phyloP scores from a whole-genome alignment of 2,329 filamentous ascomycete genomes.

The Paecilomyces dactylethromorphus region DNA sequence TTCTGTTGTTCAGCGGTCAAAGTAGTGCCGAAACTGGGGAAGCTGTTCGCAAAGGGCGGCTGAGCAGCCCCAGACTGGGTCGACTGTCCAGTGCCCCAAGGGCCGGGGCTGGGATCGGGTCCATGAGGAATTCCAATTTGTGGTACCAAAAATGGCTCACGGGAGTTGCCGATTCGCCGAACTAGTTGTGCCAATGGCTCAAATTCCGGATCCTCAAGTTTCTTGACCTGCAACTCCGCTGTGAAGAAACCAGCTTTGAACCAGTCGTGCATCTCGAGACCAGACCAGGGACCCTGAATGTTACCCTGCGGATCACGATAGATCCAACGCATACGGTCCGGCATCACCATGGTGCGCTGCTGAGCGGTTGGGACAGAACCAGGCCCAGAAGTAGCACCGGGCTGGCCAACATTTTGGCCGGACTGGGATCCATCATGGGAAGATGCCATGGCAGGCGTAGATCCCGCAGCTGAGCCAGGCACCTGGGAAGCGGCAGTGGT shows the following conservation, averaged over 20 bases:
- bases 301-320: slow-evolving; percentile 92
- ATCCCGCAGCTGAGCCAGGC: slow-evolving; percentile 28
- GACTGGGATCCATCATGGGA: slow-evolving; percentile 22
- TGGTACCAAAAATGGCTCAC: slow-evolving; percentile 94
- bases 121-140: slow-evolving; percentile 95
- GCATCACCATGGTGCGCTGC: slow-evolving; percentile 94
- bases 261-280: slow-evolving; percentile 99
- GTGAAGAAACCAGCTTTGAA: slow-evolving; percentile 99
- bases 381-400: slow-evolving; percentile 46
- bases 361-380: slow-evolving; percentile 63
- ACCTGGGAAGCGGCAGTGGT: slow-evolving; percentile 28
- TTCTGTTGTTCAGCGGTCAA: slow-evolving; percentile 97
- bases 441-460: slow-evolving; percentile 22
- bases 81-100: slow-evolving; percentile 44
- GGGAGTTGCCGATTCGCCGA: slow-evolving; percentile 89
- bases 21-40: slow-evolving; percentile 93
- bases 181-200: slow-evolving; percentile 94
- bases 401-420: slow-evolving; percentile 28
- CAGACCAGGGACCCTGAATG: slow-evolving; percentile 90
- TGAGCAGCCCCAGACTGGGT: slow-evolving; percentile 56
- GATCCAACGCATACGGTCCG: slow-evolving; percentile 96
- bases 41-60: slow-evolving; percentile 85
- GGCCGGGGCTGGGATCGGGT: slow-evolving; percentile 50
- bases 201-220: slow-evolving; percentile 87
- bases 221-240: slow-evolving; percentile 87